phyloP scores from a whole-genome alignment of 169 alveolate genomes.

The Plasmodium cynomolgi region DNA sequence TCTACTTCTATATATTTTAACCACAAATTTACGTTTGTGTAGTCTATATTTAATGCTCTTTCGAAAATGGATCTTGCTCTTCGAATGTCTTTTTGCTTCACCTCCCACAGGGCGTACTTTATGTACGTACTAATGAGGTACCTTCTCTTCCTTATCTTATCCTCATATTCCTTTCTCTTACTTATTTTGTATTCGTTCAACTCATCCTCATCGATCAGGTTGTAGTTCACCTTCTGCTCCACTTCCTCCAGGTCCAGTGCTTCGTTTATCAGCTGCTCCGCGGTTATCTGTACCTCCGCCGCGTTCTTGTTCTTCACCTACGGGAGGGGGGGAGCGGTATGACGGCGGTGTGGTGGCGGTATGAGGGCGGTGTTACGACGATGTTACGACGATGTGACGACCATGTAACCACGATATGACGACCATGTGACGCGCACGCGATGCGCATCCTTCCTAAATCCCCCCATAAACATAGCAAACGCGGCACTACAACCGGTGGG shows the following conservation, averaged over 20 bases:
- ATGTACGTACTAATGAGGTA: slow-evolving; percentile 97
- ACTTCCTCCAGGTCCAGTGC: slow-evolving; percentile 95
- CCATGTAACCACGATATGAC: neutral
- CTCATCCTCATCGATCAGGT: slow-evolving; percentile 92
- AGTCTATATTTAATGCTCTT: slow-evolving; percentile 97
- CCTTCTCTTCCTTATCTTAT: slow-evolving; percentile 93
- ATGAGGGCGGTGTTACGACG: too few species aligned
- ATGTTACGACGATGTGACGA: neutral
- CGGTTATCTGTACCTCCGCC: slow-evolving; percentile 98
- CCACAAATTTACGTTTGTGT: slow-evolving; percentile 95
- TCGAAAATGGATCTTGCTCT: slow-evolving; percentile 97
- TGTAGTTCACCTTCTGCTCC: slow-evolving; percentile 85
- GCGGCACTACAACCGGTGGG: neutral
- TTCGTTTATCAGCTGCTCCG: slow-evolving; percentile 98
- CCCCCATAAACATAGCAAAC: neutral
- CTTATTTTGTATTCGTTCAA: slow-evolving; percentile 94
- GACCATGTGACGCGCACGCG: neutral
- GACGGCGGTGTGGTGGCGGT: too few species aligned
- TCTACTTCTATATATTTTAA: slow-evolving; percentile 98
- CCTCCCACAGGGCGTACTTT: slow-evolving; percentile 99
- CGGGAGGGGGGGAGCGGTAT: neutral
- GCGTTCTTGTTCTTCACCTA: slow-evolving; percentile 96
- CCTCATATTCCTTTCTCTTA: slow-evolving; percentile 97
- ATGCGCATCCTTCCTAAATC: neutral
- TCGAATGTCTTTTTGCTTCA: slow-evolving; percentile 93